Evolutionary conservation across 352 stramenopile species (phyloP).

Genomic region (Globisporangium recalcitrans): DNA sequence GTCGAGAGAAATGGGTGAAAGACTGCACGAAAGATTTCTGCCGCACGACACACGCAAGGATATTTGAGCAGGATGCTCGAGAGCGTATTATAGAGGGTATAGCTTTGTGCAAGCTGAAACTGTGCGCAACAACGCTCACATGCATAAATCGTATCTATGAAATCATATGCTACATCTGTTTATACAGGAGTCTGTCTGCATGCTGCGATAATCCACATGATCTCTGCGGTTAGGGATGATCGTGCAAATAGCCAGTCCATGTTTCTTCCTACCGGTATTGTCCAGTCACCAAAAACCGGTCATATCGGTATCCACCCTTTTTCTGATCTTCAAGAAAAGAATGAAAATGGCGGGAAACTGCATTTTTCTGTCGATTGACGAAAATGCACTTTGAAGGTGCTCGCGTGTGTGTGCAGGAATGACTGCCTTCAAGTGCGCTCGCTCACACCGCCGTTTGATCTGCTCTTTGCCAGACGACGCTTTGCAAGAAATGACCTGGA

Average conservation of each 20-base stretch:
- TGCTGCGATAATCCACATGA: neutral
- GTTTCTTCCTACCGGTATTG: neutral
- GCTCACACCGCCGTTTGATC: neutral
- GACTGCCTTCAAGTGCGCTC: too few relatives aligned
- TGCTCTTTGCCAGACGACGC: neutral
- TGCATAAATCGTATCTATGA: neutral
- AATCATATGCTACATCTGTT: neutral
- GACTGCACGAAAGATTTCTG: slow-evolving; percentile 1
- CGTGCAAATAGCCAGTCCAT: neutral
- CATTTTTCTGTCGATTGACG: too few relatives aligned
- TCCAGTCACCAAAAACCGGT: too few relatives aligned
- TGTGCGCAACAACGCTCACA: too few relatives aligned
- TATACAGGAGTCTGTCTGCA: neutral
- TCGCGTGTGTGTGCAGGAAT: too few relatives aligned
- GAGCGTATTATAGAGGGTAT: neutral
- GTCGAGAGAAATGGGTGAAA: slow-evolving; percentile 1
- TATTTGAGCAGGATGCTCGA: neutral
- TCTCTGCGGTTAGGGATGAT: neutral
- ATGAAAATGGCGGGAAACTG: too few relatives aligned
- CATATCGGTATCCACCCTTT: too few relatives aligned
- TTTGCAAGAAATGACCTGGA: neutral
- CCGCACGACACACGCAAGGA: neutral
- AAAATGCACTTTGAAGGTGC: too few relatives aligned
- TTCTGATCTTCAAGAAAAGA: too few relatives aligned
- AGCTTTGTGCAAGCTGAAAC: too few relatives aligned